Base-by-base conservation (phyloP, 306 rosid genomes). In the Vicia faba region DNA sequence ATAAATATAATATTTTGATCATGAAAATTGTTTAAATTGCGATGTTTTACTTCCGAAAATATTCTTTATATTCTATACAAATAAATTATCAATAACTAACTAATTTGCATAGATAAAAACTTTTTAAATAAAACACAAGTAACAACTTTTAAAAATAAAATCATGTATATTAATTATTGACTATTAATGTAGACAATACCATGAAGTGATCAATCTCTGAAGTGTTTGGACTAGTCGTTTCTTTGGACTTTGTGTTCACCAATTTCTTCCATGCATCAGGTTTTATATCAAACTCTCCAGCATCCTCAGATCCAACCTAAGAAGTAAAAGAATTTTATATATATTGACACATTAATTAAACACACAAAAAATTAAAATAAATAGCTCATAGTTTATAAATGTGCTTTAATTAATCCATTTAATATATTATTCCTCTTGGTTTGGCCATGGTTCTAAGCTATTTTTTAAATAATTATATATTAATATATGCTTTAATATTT, bases 151-250 rank as follows among this genome's bases (percentile, higher is more conserved):
- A 56, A 18, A 13, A 5, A 28, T 56, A 18, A 28, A 19, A 10
- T 50, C 14, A 53, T 23, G 14, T 11, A 23, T 23, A 11, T 53
- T 49, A 16, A 0, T 48, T 48, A 18, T 43, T 50, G 35, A 23
- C 14, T 14, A 11, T 49, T 36, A 18, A 16, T 54, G 15, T 11
- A 20, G 10, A 11, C 4, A 18, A 49, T 69, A 79, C 83, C 83
- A 79, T 79, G 77, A 79, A 79, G 12, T 79, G 77, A 75, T 79
- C 83, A 35, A 79, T 73, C 66, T 79, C 83, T 16, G 80, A 70
- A 65, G 74, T 75, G 49, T 33, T 75, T 7, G 35, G 67, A 41
- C 13, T 38, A 13, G 19, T 2, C 2, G 61, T 12, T 20, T 62
- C 25, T 58, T 59, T 64, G 29, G 73, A 23, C 48, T 79, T 58